Conservation (phyloP, 2,329 filamentous ascomycete species). For the Neonectria magnoliae region DNA sequence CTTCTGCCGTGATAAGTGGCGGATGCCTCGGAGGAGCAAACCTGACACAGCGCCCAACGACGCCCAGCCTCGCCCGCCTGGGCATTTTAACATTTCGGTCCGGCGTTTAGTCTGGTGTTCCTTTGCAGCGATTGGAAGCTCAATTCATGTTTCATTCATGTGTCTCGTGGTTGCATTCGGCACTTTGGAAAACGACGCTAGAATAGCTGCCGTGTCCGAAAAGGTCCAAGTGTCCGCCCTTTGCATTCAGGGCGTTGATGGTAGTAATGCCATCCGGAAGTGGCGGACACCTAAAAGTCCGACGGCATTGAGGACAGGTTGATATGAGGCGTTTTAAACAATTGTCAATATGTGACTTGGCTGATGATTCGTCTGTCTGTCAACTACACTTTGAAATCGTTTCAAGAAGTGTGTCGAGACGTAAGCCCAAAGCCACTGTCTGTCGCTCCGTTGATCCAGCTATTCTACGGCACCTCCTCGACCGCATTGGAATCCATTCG, state of each 20-base stretch:
- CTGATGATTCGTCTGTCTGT: not conserved
- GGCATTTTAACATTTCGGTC: not conserved
- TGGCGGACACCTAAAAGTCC: not conserved
- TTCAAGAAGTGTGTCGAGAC: not conserved
- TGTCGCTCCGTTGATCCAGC: not conserved
- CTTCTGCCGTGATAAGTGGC: not conserved
- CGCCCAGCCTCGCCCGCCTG: not conserved
- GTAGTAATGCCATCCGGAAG: not conserved
- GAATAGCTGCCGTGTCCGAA: not conserved
- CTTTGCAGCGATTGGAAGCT: not conserved
- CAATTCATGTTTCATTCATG: not conserved
- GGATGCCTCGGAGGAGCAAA: not conserved
- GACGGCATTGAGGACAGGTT: not conserved
- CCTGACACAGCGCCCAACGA: not conserved
- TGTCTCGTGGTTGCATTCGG: not conserved
- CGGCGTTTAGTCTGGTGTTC: not conserved
- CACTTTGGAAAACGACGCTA: not conserved
- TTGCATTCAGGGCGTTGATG: not conserved
- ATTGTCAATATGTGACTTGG: not conserved
- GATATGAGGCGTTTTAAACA: not conserved
- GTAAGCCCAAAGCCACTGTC: not conserved
- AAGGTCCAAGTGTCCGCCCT: not conserved
- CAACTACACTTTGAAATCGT: not conserved
- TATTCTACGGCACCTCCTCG: not conserved
- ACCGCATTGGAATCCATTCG: not conserved